Evolutionary conservation across 2,329 filamentous ascomycete species (phyloP), one percentile per base, ranked within the genome.

Genomic region (Microsporum canis): DNA sequence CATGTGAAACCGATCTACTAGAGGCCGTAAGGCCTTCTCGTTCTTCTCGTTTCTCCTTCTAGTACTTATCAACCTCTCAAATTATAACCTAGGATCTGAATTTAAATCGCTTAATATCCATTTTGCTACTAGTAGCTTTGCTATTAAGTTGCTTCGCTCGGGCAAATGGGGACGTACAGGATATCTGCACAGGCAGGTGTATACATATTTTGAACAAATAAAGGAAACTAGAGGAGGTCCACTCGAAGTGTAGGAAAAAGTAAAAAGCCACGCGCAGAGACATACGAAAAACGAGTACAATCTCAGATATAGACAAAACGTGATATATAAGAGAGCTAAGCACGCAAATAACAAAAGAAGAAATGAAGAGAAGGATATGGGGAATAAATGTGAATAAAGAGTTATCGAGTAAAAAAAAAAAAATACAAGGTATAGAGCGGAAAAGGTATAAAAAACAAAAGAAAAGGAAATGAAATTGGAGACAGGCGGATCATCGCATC

Each of bases 401-500:
- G 51, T 36, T 55, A 55, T 36, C 33, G 23, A 36, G 29, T 34
- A 29, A 34, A 33, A n/a, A 23, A 3, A 12, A 51, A 23, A 51
- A 51, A 55, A 55, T 34, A 55, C 51, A 38, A 55, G 51, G 51
- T 55, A 55, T 55, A 55, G n/a, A n/a, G 39, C 39, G 17, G 39
- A 5, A 43, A 51, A 51, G 17, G 45, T 3, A 62, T 31, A 41
- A 47, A 34, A 6, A n/a, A 55, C 8, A 51, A 57, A 51, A 41
- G 7, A 29, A 39, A 36, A 31, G 17, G 5, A 5, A 47, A 53
- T n/a, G 6, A 43, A 43, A 43, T 5, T n/a, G n/a, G 39, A 6
- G 17, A n/a, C 8, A 29, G 34, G 51, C 38, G 51, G 56, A 39
- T n/a, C n/a, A 29, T 34, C 29, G 17, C 43, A 39, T n/a, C 58